Evolutionary conservation across 331 rosid species (phyloP).

Genomic region (Dryas integrifolia): DNA sequence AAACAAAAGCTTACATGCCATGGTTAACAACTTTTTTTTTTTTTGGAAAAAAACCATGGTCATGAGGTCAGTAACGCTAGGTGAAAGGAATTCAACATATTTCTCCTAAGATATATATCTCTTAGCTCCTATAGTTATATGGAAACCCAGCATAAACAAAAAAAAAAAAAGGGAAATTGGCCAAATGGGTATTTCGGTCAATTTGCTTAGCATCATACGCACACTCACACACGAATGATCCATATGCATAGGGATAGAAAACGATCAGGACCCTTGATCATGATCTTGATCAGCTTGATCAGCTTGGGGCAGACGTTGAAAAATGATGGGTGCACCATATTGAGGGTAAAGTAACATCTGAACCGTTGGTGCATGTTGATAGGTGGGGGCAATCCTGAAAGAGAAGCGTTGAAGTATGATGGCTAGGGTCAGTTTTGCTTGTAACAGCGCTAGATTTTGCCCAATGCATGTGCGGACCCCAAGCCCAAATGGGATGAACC

Average conservation of each 20-base stretch:
- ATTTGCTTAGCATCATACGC: conserved; percentile 2
- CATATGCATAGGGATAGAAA: background rate
- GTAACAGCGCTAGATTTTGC: conserved; percentile 76
- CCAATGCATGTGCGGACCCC: conserved; percentile 87
- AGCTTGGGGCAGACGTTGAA: conserved; percentile 37
- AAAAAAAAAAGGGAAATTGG: background rate
- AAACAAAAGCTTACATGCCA: conserved; percentile 18
- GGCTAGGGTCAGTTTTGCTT: conserved; percentile 70
- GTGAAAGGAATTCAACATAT: conserved; percentile 25
- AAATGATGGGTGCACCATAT: conserved; percentile 81
- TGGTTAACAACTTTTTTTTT: conserved; percentile 5
- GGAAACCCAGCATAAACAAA: conserved; percentile 15
- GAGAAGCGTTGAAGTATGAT: conserved; percentile 83
- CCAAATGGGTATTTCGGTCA: conserved; percentile 17
- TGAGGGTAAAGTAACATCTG: conserved; percentile 92
- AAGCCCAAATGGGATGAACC: conserved; percentile 75
- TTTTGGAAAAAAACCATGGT: conserved; percentile 25
- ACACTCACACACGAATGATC: conserved; percentile 18
- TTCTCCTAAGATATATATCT: conserved; percentile 18
- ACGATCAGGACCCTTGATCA: conserved; percentile 37
- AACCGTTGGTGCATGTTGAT: conserved; percentile 93
- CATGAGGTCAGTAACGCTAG: conserved; percentile 22
- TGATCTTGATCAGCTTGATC: background rate
- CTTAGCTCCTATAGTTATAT: conserved; percentile 11
- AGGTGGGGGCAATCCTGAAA: conserved; percentile 73